Conservation (phyloP, 2,329 filamentous ascomycete genomes). For the Aureobasidium melanogenum region DNA sequence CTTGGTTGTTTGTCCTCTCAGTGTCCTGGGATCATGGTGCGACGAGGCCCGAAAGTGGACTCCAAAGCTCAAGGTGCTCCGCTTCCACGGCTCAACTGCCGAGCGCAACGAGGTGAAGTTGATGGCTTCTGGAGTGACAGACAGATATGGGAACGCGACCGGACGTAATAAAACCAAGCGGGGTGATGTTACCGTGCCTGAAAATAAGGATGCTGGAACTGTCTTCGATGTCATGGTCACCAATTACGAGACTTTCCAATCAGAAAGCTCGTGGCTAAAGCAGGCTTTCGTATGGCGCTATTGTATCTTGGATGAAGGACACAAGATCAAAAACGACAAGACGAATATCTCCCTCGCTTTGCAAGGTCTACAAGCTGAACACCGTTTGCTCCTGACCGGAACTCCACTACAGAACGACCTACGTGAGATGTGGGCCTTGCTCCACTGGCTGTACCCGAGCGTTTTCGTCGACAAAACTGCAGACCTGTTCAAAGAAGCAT, state of each 20-base stretch:
- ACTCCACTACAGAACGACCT: conserved; percentile 54
- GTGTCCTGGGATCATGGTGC: conserved; percentile 43
- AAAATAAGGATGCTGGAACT: conserved; percentile 15
- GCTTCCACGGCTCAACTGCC: conserved; percentile 38
- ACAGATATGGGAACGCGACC: conserved; percentile 38
- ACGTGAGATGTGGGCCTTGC: conserved; percentile 47
- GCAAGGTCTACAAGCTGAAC: conserved; percentile 37
- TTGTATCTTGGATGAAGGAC: conserved; percentile 46
- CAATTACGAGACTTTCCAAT: conserved; percentile 41
- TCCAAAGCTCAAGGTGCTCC: conserved; percentile 36
- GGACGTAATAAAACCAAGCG: conserved; percentile 14
- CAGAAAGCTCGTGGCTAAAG: conserved; percentile 42
- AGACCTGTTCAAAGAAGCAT: conserved; percentile 45
- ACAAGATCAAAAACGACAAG: conserved; percentile 43
- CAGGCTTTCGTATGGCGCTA: conserved; percentile 44
- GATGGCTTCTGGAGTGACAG: conserved; percentile 37
- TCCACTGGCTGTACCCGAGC: conserved; percentile 51
- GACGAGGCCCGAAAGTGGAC: conserved; percentile 40
- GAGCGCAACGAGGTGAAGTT: conserved; percentile 40
- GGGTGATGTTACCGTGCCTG: conserved; percentile 21
- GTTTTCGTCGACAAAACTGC: conserved; percentile 45
- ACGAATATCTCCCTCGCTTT: conserved; percentile 36
- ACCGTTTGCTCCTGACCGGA: conserved; percentile 42
- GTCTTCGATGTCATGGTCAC: conserved; percentile 39
- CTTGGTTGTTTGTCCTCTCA: conserved; percentile 43